Percentiles rank a stretch among this genome's conserved stretches.
Conservation (phyloP, 169 alveolate species). For the Cystoisospora suis region DNA sequence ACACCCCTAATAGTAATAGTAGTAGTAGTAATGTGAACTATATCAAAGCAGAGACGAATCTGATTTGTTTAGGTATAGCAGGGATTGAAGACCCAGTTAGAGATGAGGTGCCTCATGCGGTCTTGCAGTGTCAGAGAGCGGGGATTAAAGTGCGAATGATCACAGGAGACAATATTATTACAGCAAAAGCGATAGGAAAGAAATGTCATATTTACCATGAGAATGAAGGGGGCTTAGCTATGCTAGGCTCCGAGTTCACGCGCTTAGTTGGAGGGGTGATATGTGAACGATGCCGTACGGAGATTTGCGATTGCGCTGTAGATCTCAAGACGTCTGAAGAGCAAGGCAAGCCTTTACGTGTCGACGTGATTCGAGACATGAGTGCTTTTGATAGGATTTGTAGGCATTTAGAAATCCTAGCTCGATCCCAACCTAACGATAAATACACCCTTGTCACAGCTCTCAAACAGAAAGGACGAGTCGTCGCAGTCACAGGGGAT, state of each 20-base stretch:
- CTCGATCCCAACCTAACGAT: conserved; percentile 91
- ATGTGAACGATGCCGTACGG: conserved; percentile 75
- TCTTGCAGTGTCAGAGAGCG: conserved; percentile 83
- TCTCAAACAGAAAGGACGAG: conserved; percentile 74
- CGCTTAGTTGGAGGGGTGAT: conserved; percentile 78
- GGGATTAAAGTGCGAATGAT: conserved; percentile 91
- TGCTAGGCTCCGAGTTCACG: conserved; percentile 69
- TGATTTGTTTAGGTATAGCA: conserved; percentile 79
- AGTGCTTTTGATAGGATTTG: conserved; percentile 75
- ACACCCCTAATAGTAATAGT: no score
- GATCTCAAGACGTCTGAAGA: conserved; percentile 72
- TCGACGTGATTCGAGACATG: conserved; percentile 79
- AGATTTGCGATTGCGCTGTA: conserved; percentile 72
- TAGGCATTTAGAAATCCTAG: conserved; percentile 83
- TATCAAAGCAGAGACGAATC: conserved; percentile 71
- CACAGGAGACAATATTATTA: conserved; percentile 89
- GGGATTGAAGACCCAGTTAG: conserved; percentile 87
- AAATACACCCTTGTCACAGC: conserved; percentile 84
- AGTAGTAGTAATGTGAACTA: neutral
- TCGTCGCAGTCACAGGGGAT: conserved; percentile 95
- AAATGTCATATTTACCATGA: conserved; percentile 80
- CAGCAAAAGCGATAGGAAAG: conserved; percentile 89
- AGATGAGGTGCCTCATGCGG: conserved; percentile 88
- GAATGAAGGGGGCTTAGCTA: conserved; percentile 68
- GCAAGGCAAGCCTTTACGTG: conserved; percentile 69